A percentile compares a stretch with the other conserved stretches of the same genome.
These are phyloP conservation scores for Periconia digitata DNA, from an alignment of 2,329 filamentous ascomycete genomes.

Conservation along the genomic window DNA sequence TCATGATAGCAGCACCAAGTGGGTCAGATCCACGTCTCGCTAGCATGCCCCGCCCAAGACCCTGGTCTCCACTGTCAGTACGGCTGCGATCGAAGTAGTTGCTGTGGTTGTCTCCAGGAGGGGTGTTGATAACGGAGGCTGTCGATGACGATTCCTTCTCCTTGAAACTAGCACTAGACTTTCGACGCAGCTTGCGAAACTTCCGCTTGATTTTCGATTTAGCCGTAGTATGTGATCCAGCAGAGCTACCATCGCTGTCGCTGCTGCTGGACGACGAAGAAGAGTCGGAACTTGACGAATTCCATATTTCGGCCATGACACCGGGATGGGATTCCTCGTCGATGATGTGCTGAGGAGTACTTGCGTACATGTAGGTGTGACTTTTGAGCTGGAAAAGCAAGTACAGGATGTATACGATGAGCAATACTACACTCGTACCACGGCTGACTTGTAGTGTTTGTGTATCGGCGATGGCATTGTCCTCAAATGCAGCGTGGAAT, in stretches of 20 bases:
- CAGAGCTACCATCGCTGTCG: conserved; percentile 71
- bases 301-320: conserved; percentile 78
- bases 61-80: conserved; percentile 24
- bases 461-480: conserved; percentile 62
- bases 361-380: conserved; percentile 87
- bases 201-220: conserved; percentile 75
- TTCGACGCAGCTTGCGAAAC: conserved; percentile 72
- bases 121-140: conserved; percentile 50
- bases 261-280: conserved; percentile 44
- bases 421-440: conserved; percentile 82
- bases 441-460: conserved; percentile 83
- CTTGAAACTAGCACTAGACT: conserved; percentile 72
- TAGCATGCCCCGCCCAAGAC: conserved; percentile 7
- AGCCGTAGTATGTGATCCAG: conserved; percentile 70
- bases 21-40: conserved; percentile 20
- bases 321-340: conserved; percentile 89
- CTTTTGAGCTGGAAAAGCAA: conserved; percentile 90
- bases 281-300: conserved; percentile 64
- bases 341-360: conserved; percentile 88
- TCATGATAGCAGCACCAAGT: conserved; percentile 46
- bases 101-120: conserved; percentile 44
- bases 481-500: conserved; percentile 83
- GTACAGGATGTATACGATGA: conserved; percentile 81
- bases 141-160: conserved; percentile 62
- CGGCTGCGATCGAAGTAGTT: conserved; percentile 41